Evolutionary conservation across 2,329 filamentous ascomycete genomes (phyloP).

Genomic region (Zalaria sp.): DNA sequence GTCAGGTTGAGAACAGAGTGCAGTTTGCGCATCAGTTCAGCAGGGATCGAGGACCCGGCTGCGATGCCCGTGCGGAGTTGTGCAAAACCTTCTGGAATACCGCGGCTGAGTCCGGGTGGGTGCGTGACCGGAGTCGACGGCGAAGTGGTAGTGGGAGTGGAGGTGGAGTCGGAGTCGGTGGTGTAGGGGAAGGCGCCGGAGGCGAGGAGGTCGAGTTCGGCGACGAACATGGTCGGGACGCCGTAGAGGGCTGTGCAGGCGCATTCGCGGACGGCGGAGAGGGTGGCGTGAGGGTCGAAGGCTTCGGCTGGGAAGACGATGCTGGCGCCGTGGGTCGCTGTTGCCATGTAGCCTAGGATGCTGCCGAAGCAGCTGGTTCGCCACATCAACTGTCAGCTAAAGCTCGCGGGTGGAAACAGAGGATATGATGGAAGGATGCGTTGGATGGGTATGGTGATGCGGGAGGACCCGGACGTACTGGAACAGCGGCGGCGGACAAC

Average conservation of each 20-base stretch:
- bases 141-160: background rate
- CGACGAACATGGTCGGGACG: conserved; percentile 89
- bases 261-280: conserved; percentile 50
- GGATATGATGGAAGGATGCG: background rate
- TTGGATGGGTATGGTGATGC: background rate
- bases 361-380: conserved; percentile 65
- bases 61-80: conserved; percentile 78
- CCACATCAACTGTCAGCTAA: background rate
- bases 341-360: conserved; percentile 92
- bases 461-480: conserved; percentile 19
- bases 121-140: too few species aligned
- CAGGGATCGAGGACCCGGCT: conserved; percentile 73
- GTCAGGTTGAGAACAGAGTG: conserved; percentile 61
- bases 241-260: conserved; percentile 63
- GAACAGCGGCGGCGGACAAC: conserved; percentile 45
- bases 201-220: conserved; percentile 66
- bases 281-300: conserved; percentile 64
- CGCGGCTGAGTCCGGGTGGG: background rate
- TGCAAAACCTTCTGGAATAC: conserved; percentile 37
- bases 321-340: conserved; percentile 65
- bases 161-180: background rate
- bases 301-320: conserved; percentile 79
- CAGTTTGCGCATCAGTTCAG: conserved; percentile 63
- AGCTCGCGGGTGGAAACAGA: background rate
- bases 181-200: conserved; percentile 24